Evolutionary conservation across 140 eudicot genomes (phyloP).

Genomic region (Bidens hawaiensis): DNA sequence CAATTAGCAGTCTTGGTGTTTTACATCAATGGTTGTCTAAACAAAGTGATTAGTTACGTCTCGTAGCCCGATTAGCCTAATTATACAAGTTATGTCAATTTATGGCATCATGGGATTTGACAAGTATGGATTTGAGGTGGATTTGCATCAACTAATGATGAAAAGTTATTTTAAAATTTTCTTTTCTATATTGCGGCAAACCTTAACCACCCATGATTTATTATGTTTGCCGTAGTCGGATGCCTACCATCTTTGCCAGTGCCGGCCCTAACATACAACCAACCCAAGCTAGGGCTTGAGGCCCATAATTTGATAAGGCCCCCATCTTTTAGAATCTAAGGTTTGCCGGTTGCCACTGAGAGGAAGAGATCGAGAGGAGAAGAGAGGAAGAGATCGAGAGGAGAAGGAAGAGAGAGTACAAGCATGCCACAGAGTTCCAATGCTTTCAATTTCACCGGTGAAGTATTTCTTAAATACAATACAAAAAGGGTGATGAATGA

Average conservation of each 20-base stretch:
- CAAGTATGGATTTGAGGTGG: conserved; percentile 14
- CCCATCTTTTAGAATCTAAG: too few species aligned
- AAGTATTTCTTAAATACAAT: too few species aligned
- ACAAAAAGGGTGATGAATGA: too few species aligned
- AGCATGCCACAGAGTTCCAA: too few species aligned
- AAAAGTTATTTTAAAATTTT: neutral
- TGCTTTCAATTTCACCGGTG: too few species aligned
- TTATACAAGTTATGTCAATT: neutral
- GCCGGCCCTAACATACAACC: too few species aligned
- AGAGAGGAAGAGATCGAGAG: too few species aligned
- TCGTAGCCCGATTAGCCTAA: neutral
- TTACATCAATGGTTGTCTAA: conserved; percentile 10
- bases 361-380: too few species aligned
- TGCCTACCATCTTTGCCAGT: conserved; percentile 8
- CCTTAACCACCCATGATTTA: conserved; percentile 14
- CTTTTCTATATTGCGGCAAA: conserved; percentile 19
- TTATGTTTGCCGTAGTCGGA: conserved; percentile 12
- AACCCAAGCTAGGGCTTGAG: too few species aligned
- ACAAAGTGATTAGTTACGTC: conserved; percentile 20
- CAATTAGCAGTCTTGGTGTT: neutral
- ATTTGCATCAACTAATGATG: conserved; percentile 17
- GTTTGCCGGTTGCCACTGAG: too few species aligned
- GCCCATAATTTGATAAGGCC: too few species aligned
- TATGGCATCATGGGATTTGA: conserved; percentile 18
- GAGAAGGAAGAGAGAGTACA: too few species aligned